Evolutionary conservation across 208 protist species (phyloP), one percentile per base, ranked within the genome.

Genomic region (Tritrichomonas foetus): DNA sequence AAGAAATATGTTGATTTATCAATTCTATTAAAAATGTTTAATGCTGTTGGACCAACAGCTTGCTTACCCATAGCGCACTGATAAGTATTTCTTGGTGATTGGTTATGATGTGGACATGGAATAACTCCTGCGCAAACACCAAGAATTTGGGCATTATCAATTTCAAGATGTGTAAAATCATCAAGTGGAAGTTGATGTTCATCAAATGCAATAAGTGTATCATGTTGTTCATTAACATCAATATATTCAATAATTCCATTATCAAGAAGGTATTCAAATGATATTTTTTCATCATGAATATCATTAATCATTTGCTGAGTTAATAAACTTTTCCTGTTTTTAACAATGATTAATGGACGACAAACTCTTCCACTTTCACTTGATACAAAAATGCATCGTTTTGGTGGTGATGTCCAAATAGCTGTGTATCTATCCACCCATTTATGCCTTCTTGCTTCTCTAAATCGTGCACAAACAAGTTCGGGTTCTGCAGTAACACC

Each of bases 51-150:
- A 27, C 96, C 96, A 89, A 97, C 97, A 11, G 96, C 94, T 95
- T 99, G 99, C 95, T 99, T 99, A 93, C 99, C 99, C 99, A 99
- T 99, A 82, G 99, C 98, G 93, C 98, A 99, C 97, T 99, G 99
- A 95, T 99, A 99, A 3, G 99, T 99, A 96, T 99, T 99, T 57
- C 99, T 97, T 30, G 99, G 99, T 1, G 98, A 99, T 96, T 99
- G 99, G 96, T 99, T 99, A 96, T 99, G 99, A 96, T 99, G 98
- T 13, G 99, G 99, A 96, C 98, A 99, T 1, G 99, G 99, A 94
- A 97, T 97, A 0, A 97, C 80, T 39, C 95, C 94, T 47, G 94
- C 94, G 22, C 53, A 57, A 16, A 97, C 95, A 49, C 98, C 98
- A 16, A 98, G 94, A 41, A 98, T 96, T 25, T 96, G 97, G 27